Conservation (phyloP, 2,329 filamentous ascomycete genomes). For the Tolypocladium sp. region DNA sequence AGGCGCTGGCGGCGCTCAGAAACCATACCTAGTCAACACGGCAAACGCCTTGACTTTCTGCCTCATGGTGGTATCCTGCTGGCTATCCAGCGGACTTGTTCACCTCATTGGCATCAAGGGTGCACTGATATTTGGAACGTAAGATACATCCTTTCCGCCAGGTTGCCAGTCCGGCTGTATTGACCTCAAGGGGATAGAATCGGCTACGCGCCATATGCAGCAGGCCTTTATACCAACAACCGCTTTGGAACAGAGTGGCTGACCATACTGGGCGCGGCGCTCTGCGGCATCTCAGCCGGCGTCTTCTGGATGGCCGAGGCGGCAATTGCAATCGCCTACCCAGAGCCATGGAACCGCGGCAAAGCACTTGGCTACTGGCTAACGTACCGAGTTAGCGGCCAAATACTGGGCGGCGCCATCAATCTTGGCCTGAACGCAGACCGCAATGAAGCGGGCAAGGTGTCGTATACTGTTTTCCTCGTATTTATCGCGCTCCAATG, state of each 20-base stretch:
- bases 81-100: slow-evolving; percentile 54
- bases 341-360: slow-evolving; percentile 59
- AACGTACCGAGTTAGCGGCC: slow-evolving; percentile 46
- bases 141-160: slow-evolving; percentile 10
- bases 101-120: slow-evolving; percentile 62
- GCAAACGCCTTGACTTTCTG: slow-evolving; percentile 65
- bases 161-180: too few relatives aligned
- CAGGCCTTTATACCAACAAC: slow-evolving; percentile 64
- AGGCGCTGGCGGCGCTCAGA: slow-evolving; percentile 57
- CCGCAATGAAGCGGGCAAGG: slow-evolving; percentile 48
- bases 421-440: slow-evolving; percentile 58
- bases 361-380: slow-evolving; percentile 62
- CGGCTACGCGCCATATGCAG: slow-evolving; percentile 63
- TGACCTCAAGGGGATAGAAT: slow-evolving; percentile 18
- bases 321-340: slow-evolving; percentile 63
- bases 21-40: slow-evolving; percentile 58
- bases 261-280: slow-evolving; percentile 55
- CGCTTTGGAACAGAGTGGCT: slow-evolving; percentile 62
- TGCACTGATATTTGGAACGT: slow-evolving; percentile 62
- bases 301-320: slow-evolving; percentile 71
- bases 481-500: slow-evolving; percentile 65
- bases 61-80: slow-evolving; percentile 64
- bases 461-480: slow-evolving; percentile 60
- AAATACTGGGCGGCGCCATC: slow-evolving; percentile 64
- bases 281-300: slow-evolving; percentile 62